Conservation (phyloP, 495 filamentous ascomycete genomes). For the Neurospora sp. region DNA sequence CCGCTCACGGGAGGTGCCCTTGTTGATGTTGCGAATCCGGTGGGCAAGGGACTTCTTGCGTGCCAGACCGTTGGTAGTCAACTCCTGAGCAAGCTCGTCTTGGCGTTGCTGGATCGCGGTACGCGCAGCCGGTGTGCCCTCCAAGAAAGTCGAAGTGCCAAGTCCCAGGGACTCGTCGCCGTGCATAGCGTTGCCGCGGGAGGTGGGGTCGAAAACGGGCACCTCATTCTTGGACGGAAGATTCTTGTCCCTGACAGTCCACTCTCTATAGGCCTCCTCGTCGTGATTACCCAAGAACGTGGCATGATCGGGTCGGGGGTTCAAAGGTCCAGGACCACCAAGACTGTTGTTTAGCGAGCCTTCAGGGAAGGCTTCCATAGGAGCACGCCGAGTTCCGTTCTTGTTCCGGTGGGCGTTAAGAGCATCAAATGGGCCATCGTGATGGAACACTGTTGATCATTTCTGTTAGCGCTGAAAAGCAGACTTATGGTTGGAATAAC, state of each 20-base stretch:
- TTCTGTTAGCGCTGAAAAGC: constrained; percentile 3
- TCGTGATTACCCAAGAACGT: constrained; percentile 68
- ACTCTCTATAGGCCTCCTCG: constrained; percentile 83
- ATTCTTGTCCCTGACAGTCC: constrained; percentile 27
- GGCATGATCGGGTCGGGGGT: constrained; percentile 70
- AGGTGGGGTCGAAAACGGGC: constrained; percentile 39
- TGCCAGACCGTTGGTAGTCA: constrained; percentile 52
- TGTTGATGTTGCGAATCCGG: constrained; percentile 61
- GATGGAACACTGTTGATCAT: constrained; percentile 70
- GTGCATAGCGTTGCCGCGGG: constrained; percentile 58
- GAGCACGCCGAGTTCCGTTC: constrained; percentile 64
- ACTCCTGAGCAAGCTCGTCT: constrained; percentile 48
- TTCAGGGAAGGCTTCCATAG: constrained; percentile 94
- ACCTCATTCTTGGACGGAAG: constrained; percentile 25
- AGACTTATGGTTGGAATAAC: constrained; percentile 25
- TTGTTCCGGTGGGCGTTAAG: constrained; percentile 94
- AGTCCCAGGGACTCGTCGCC: constrained; percentile 77
- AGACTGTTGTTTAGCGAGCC: constrained; percentile 86
- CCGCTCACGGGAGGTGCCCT: constrained; percentile 31
- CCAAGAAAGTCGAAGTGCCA: constrained; percentile 91
- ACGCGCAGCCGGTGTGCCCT: constrained; percentile 82
- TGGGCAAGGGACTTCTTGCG: constrained; percentile 93
- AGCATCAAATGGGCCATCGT: constrained; percentile 97
- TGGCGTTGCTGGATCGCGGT: constrained; percentile 71
- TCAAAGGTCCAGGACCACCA: constrained; percentile 78